Evolutionary conservation across 768 basidiomycete species (phyloP).

Genomic region (Mycena indigotica): DNA sequence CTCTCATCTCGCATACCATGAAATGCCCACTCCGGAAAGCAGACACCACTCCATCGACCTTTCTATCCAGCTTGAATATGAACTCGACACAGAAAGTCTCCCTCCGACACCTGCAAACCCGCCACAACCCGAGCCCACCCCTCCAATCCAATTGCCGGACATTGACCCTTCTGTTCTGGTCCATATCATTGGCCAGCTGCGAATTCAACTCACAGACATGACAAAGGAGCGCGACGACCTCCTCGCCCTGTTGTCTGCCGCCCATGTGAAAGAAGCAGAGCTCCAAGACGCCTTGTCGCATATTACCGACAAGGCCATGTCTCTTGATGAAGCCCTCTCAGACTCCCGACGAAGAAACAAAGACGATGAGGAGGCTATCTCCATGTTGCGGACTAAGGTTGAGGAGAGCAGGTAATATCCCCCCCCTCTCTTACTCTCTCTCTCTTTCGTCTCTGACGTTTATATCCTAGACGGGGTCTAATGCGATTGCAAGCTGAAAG

Average conservation of each 20-base stretch:
- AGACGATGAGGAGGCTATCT: slow-evolving; percentile 79
- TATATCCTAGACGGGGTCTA: slow-evolving; percentile 67
- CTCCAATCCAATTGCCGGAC: slow-evolving; percentile 21
- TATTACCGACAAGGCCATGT: slow-evolving; percentile 66
- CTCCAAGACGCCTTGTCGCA: slow-evolving; percentile 63
- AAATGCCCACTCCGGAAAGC: slow-evolving; percentile 9
- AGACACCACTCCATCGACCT: slow-evolving; percentile 72
- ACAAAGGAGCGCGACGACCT: slow-evolving; percentile 76
- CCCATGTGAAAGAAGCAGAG: slow-evolving; percentile 58
- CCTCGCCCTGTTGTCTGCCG: slow-evolving; percentile 48
- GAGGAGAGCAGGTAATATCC: slow-evolving; percentile 74
- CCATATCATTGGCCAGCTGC: slow-evolving; percentile 74
- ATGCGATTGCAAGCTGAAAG: slow-evolving; percentile 86
- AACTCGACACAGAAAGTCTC: slow-evolving; percentile 67
- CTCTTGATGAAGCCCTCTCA: slow-evolving; percentile 58
- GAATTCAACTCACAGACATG: slow-evolving; percentile 61
- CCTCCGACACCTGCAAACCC: slow-evolving; percentile 51
- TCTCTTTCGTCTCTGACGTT: no score
- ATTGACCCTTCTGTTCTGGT: slow-evolving; percentile 77
- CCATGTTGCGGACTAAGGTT: slow-evolving; percentile 76
- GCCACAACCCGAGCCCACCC: slow-evolving; percentile 20
- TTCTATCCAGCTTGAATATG: slow-evolving; percentile 76
- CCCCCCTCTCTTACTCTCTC: slow-evolving; percentile 8
- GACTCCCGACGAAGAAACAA: slow-evolving; percentile 51
- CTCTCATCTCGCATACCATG: slow-evolving; percentile 1